Evolutionary conservation across 441 rosid species (phyloP).

Genomic region (Francoa sonchifolia): DNA sequence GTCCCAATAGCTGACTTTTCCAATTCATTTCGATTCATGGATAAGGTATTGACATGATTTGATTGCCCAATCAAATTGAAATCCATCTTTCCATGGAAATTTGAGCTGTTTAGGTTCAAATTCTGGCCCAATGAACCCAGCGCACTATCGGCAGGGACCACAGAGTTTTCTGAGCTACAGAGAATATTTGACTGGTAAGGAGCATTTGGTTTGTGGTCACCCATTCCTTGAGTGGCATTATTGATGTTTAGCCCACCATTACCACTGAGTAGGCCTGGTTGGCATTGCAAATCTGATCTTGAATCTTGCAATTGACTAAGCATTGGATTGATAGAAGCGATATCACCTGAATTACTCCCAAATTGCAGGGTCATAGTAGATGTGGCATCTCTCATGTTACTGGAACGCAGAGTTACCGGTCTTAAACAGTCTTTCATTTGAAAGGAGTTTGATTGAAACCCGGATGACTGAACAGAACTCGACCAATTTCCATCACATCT

Average conservation of each 20-base stretch:
- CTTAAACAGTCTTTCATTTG: conserved; percentile 18
- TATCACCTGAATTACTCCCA: conserved; percentile 21
- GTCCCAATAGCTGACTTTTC: conserved; percentile 27
- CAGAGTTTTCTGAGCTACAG: conserved; percentile 21
- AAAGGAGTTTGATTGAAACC: conserved; percentile 19
- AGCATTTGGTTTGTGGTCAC: conserved; percentile 18
- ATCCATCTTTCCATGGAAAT: conserved; percentile 23
- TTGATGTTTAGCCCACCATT: conserved; percentile 18
- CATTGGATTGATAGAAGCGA: conserved; percentile 19
- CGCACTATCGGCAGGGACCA: conserved; percentile 17
- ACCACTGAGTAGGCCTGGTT: conserved; percentile 13
- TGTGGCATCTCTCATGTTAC: conserved; percentile 17
- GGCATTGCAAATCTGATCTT: conserved; percentile 22
- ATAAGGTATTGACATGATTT: conserved; percentile 17
- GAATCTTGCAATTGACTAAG: conserved; percentile 17
- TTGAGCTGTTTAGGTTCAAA: conserved; percentile 25
- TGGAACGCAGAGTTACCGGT: conserved; percentile 20
- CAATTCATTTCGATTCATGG: conserved; percentile 24
- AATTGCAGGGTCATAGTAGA: conserved; percentile 31
- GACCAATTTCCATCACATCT: conserved; percentile 37
- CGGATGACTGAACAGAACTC: conserved; percentile 26
- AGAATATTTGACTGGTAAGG: conserved; percentile 18
- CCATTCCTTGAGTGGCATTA: conserved; percentile 23
- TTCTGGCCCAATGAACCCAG: conserved; percentile 16
- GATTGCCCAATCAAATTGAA: conserved; percentile 28